Conservation (phyloP, 352 stramenopile species). For the Globisporangium viniferum region DNA sequence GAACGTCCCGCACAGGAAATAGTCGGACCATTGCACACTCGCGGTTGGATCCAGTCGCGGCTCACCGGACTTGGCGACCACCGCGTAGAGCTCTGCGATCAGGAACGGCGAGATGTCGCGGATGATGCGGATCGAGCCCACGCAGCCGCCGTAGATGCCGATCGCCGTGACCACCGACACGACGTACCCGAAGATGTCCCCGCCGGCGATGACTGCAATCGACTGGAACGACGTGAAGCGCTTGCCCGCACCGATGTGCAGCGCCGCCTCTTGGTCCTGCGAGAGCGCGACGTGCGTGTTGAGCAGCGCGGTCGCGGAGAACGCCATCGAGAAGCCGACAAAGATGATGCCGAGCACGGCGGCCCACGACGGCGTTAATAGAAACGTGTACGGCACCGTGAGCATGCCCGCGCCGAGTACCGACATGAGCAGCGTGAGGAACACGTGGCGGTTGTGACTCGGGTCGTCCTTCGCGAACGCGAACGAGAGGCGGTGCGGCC, state of each 20-base stretch:
- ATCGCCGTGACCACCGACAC: slow-evolving; percentile 65
- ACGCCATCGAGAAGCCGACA: slow-evolving; percentile 53
- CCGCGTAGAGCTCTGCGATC: slow-evolving; percentile 23
- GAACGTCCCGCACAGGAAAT: slow-evolving; percentile 54
- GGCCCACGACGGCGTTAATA: slow-evolving; percentile 39
- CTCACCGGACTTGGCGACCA: background rate
- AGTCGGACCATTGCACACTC: slow-evolving; percentile 29
- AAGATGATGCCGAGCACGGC: slow-evolving; percentile 40
- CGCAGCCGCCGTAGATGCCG: slow-evolving; percentile 67
- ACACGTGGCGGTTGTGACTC: slow-evolving; percentile 36
- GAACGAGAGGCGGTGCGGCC: slow-evolving; percentile 54
- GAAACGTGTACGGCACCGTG: slow-evolving; percentile 68
- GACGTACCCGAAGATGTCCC: slow-evolving; percentile 49
- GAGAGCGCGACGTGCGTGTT: slow-evolving; percentile 54
- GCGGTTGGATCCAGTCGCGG: slow-evolving; percentile 3
- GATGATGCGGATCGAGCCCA: slow-evolving; percentile 70
- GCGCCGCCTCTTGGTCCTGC: slow-evolving; percentile 33
- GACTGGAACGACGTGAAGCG: slow-evolving; percentile 63
- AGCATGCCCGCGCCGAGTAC: slow-evolving; percentile 73
- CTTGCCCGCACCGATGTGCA: slow-evolving; percentile 46
- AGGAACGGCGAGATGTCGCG: slow-evolving; percentile 67
- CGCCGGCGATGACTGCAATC: slow-evolving; percentile 52
- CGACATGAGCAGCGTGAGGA: slow-evolving; percentile 76
- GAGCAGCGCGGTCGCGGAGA: slow-evolving; percentile 57
- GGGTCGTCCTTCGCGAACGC: slow-evolving; percentile 24